Percentiles rank a stretch among this genome's conserved stretches.
Conservation (phyloP, 768 basidiomycete species). For the Auriculariales sp. region DNA sequence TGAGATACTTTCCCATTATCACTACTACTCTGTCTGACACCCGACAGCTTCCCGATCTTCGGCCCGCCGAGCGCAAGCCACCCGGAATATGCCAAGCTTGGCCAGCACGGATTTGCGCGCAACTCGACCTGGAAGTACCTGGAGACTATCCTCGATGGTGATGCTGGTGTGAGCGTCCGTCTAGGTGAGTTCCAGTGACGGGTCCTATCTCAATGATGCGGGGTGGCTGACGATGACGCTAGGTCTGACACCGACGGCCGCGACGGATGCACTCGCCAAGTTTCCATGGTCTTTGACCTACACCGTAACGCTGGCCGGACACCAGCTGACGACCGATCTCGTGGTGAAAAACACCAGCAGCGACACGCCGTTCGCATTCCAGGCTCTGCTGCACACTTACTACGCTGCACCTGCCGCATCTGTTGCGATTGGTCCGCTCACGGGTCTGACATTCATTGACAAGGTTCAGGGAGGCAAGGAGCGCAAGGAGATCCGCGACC, state of each 20-base stretch:
- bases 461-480: conserved; percentile 38
- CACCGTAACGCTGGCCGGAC: conserved; percentile 61
- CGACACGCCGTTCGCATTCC: conserved; percentile 42
- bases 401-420: conserved; percentile 47
- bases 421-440: conserved; percentile 48
- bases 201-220: conserved; percentile 1
- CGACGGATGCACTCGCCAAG: conserved; percentile 43
- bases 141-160: conserved; percentile 48
- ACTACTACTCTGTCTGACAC: conserved; percentile 25
- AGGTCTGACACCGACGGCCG: conserved; percentile 52
- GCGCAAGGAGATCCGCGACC: conserved; percentile 44
- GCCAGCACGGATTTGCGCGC: conserved; percentile 88
- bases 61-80: conserved; percentile 63
- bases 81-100: conserved; percentile 50
- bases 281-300: conserved; percentile 62
- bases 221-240: neutral
- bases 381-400: conserved; percentile 89
- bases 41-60: conserved; percentile 74
- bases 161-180: conserved; percentile 56
- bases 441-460: conserved; percentile 56
- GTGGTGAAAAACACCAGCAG: conserved; percentile 63
- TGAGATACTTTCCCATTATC: neutral
- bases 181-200: conserved; percentile 40
- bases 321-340: conserved; percentile 64
- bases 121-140: conserved; percentile 61